Evolutionary conservation across 1,139 yeast genomes (phyloP), one percentile per base, ranked within the genome.

Genomic region (Hyphopichia buzzinii): DNA sequence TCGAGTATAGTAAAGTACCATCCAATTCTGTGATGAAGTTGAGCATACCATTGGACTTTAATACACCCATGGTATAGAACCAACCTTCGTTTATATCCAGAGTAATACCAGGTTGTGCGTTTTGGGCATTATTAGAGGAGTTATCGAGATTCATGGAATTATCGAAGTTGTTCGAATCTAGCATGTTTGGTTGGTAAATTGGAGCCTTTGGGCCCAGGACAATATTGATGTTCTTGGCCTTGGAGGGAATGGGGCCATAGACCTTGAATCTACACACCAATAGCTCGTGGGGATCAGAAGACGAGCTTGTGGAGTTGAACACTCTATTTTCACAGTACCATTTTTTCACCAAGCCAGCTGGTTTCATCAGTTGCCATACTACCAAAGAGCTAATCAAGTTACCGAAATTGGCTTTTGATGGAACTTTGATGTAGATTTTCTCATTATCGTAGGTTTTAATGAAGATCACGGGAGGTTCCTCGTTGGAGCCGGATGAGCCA

Each of bases 41-140:
- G 38, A 88, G 64, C 7, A 67, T 53, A 4, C 96, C 96, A 48
- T 79, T 70, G 3, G 83, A 74, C 47, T 77, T 79, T 35, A 87
- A 57, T 8, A 81, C 82, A 1, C 92, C 95, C 77, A 81, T 81
- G 1, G 87, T 81, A 35, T 72, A 75, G 49, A 82, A 83, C 96
- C 96, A 87, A 3, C 79, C 79, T 46, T 79, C 84, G 17, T 63
- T 62, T 1, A 61, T 42, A 29, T 58, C 52, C 6, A 10, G 10
- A 10, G 8, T 19, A 23, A 56, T 39, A 28, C 43, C 26, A n/a
- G 39, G 11, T 21, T 26, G 12, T 33, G 35, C n/a, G 25, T 36
- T 16, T 22, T 26, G 21, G 14, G 33, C 22, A 5, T 29, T 23
- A 22, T 33, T 29, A 23, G 30, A 26, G 22, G 32, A 28, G 11